Percentiles rank a stretch among this genome's conserved stretches.
These are phyloP conservation scores for Didymosphaeria variabile DNA, from an alignment of 2,329 filamentous ascomycete species.

Conservation along the genomic window DNA sequence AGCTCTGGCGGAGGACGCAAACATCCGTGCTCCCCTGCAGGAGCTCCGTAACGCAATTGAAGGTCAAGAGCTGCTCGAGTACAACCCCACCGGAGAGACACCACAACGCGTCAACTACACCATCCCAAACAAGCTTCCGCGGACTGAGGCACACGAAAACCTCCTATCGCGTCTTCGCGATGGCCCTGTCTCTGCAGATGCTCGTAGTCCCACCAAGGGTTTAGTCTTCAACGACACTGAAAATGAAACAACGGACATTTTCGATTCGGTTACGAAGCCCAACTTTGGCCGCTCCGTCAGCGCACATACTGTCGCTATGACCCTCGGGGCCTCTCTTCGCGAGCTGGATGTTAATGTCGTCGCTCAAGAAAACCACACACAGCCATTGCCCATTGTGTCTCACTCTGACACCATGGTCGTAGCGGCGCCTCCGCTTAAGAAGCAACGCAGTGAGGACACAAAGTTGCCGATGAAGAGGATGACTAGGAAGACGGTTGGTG, in stretches of 20 bases:
- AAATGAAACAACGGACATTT: conserved; percentile 39
- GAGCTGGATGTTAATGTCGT: conserved; percentile 60
- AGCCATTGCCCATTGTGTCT: conserved; percentile 44
- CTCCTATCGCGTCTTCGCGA: conserved; percentile 61
- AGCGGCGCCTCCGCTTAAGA: conserved; percentile 53
- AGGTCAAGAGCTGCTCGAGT: conserved; percentile 75
- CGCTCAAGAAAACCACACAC: conserved; percentile 39
- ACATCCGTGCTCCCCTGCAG: conserved; percentile 73
- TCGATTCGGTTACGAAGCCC: conserved; percentile 34
- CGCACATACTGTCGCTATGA: conserved; percentile 32
- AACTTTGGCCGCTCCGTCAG: conserved; percentile 38
- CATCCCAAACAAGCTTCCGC: conserved; percentile 81
- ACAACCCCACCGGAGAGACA: conserved; percentile 84
- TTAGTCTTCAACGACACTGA: conserved; percentile 61
- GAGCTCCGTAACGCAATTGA: conserved; percentile 76
- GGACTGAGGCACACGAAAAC: conserved; percentile 71
- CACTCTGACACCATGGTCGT: conserved; percentile 38
- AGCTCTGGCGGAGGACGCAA: conserved; percentile 63
- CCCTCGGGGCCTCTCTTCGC: conserved; percentile 47
- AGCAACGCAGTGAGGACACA: conserved; percentile 51
- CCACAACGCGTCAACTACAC: conserved; percentile 82
- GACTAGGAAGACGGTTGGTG: conserved; percentile 54
- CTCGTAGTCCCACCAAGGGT: conserved; percentile 58
- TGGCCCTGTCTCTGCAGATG: conserved; percentile 41
- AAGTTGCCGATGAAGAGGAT: conserved; percentile 57